Percentiles rank a stretch among this genome's conserved stretches.
phyloP scores from a whole-genome alignment of 257 asterid genomes.

The Solanum sejunctum region DNA sequence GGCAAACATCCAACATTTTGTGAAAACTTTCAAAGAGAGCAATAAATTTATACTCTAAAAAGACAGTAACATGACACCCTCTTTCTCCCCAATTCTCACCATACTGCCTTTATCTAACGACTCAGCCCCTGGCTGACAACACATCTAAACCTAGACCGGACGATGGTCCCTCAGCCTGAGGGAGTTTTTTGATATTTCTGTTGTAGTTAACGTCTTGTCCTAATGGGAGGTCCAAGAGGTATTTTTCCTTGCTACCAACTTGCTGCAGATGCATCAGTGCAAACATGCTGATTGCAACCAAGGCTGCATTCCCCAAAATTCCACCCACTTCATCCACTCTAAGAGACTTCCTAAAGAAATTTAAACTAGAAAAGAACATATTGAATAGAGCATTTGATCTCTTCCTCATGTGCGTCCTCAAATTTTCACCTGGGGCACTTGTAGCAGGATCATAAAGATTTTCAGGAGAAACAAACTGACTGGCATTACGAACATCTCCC shows the following conservation, averaged over 20 bases:
- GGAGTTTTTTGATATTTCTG: constrained; percentile 29
- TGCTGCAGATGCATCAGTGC: constrained; percentile 69
- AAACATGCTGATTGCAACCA: constrained; percentile 79
- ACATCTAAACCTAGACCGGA: constrained; percentile 52
- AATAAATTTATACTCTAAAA: neutral
- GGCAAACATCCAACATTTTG: neutral
- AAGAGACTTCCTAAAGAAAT: constrained; percentile 45
- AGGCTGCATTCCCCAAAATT: constrained; percentile 77
- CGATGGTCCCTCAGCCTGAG: constrained; percentile 20
- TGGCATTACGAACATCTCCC: constrained; percentile 61
- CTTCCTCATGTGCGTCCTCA: constrained; percentile 16
- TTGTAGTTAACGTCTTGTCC: constrained; percentile 18
- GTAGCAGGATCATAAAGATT: constrained; percentile 32
- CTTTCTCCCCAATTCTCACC: neutral
- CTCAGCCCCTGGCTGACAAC: constrained; percentile 64
- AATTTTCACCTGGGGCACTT: constrained; percentile 20
- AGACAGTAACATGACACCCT: neutral
- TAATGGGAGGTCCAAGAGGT: constrained; percentile 15
- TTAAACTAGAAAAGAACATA: constrained; percentile 37
- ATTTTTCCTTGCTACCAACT: constrained; percentile 33
- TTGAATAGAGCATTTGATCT: constrained; percentile 32
- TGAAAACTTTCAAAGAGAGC: neutral
- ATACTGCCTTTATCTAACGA: neutral
- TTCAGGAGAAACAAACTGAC: constrained; percentile 47
- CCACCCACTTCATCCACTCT: constrained; percentile 66